phyloP scores from a whole-genome alignment of 176 grass and related monocot genomes.

The Musa beccarii region DNA sequence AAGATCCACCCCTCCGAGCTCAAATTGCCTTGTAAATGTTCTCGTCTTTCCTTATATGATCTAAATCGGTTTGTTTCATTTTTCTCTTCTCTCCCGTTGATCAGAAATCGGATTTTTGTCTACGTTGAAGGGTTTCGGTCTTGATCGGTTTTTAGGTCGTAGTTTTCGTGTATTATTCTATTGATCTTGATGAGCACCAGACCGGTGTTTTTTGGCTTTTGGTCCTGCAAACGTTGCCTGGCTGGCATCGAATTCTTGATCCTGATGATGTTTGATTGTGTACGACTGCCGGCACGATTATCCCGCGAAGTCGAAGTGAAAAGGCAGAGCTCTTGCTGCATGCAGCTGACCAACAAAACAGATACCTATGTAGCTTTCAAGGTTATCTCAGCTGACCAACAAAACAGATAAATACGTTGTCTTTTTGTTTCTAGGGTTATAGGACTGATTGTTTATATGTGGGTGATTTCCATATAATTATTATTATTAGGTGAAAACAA shows the following conservation, averaged over 20 bases:
- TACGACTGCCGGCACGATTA: neutral
- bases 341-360: slow-evolving; percentile 82
- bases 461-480: neutral
- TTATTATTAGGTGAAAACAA: slow-evolving; percentile 72
- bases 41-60: neutral
- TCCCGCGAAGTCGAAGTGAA: slow-evolving; percentile 50
- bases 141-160: slow-evolving; percentile 20
- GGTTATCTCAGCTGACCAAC: slow-evolving; percentile 24
- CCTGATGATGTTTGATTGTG: slow-evolving; percentile 3
- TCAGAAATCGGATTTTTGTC: slow-evolving; percentile 6
- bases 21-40: slow-evolving; percentile 66
- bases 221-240: too few species aligned
- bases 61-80: neutral
- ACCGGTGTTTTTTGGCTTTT: neutral
- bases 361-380: slow-evolving; percentile 78
- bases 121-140: neutral
- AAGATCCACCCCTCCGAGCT: slow-evolving; percentile 74
- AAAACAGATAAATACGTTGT: slow-evolving; percentile 1
- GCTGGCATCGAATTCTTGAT: slow-evolving; percentile 6
- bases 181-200: neutral
- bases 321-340: slow-evolving; percentile 50
- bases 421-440: neutral
- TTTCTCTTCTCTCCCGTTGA: neutral
- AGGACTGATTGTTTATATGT: neutral
- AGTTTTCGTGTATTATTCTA: neutral